Base-by-base conservation (phyloP, 1,139 yeast genomes). In the Saccharomyces hybrid region DNA sequence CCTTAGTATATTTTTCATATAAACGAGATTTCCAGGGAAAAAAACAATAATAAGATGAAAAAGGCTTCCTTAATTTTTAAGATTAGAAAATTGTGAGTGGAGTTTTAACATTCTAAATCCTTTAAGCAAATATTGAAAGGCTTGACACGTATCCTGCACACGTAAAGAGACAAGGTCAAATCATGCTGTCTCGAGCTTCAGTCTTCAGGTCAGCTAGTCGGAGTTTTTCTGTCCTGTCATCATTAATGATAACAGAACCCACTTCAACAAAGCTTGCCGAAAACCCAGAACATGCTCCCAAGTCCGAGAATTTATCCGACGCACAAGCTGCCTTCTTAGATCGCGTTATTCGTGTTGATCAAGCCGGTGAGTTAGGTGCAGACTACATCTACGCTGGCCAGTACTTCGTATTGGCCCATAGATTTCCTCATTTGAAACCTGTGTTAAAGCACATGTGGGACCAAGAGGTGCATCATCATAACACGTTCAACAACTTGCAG, bases 341-440 rank as follows among this genome's bases (percentile, higher is more conserved):
- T 55, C 73, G 93, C 56, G 84, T 85, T 1, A 81, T 93, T 27
- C 77, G 99, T 53, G 99, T 93, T 7, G 98, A 93, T 67, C 99
- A 93, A 70, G 97, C 99, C 1, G 99, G 99, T 44, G 99, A 93
- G 69, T 78, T 93, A n/a, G 99, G 98, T 2, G 99, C 99, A 1
- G 84, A 95, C 70, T 84, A 86, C 63, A 93, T 93, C 55, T 93
- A 93, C 70, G 83, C 85, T 58, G 99, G 98, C 13, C 99, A 93
- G 70, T 88, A 85, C 63, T 75, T 81, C 52, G 90, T 91, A 2
- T 76, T 93, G 54, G 82, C 88, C 13, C 78, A 78, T 57, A 85
- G 83, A 58, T 77, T 80, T 59, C 88, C 96, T 2, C 88, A 86
- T 59, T 72, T 86, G 56, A 82, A 80, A 65, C 86, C 87, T 0